A percentile compares a stretch with the other conserved stretches of the same genome.
These are phyloP conservation scores for Wickerhamomyces xylosicus DNA, from an alignment of 805 yeast genomes.

Conservation along the genomic window DNA sequence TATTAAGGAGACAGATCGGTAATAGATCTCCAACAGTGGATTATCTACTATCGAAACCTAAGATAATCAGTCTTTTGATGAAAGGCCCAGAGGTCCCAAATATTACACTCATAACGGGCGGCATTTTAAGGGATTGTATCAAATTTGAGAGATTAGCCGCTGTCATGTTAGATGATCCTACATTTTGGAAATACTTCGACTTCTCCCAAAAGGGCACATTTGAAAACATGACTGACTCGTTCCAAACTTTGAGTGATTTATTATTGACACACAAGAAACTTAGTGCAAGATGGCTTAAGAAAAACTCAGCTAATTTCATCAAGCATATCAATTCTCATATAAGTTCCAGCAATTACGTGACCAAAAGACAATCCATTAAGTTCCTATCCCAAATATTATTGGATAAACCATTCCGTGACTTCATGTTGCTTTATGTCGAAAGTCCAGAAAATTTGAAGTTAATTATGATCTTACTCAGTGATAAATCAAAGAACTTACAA, in stretches of 20 bases:
- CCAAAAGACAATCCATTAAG: constrained; percentile 82
- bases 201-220: constrained; percentile 70
- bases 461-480: constrained; percentile 78
- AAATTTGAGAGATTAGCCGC: constrained; percentile 63
- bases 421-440: constrained; percentile 70
- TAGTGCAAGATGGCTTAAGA: constrained; percentile 57
- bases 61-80: constrained; percentile 50
- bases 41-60: constrained; percentile 59
- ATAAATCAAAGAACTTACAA: constrained; percentile 82
- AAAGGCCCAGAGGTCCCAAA: constrained; percentile 69
- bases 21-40: constrained; percentile 81
- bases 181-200: constrained; percentile 75
- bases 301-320: constrained; percentile 49
- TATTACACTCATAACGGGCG: constrained; percentile 62
- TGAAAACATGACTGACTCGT: constrained; percentile 86
- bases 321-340: constrained; percentile 57
- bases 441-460: constrained; percentile 76
- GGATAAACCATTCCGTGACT: constrained; percentile 55
- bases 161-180: constrained; percentile 45
- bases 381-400: constrained; percentile 64
- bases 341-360: constrained; percentile 75
- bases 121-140: constrained; percentile 76
- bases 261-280: constrained; percentile 59
- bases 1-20: constrained; percentile 71
- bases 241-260: constrained; percentile 63